These are phyloP conservation scores for Coemansia sp. DNA, from an alignment of 192 early-diverging fungal species.

Conservation along the genomic window DNA sequence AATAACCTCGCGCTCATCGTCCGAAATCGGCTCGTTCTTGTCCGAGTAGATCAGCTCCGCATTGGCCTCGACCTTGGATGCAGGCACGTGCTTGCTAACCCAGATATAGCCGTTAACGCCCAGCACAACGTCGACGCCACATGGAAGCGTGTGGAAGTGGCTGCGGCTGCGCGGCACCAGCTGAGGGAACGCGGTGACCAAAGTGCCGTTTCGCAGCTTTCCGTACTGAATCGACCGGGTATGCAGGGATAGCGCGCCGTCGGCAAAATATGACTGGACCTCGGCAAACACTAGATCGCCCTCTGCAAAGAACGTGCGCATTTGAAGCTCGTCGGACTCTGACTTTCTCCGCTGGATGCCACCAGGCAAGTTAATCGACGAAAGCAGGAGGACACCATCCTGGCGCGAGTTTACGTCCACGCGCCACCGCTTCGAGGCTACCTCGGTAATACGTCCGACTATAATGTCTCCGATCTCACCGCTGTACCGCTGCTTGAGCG, in stretches of 20 bases:
- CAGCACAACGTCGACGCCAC: conserved; percentile 91
- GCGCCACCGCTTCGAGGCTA: conserved; percentile 91
- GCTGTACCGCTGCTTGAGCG: conserved; percentile 85
- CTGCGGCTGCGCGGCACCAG: conserved; percentile 91
- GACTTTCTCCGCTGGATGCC: conserved; percentile 94
- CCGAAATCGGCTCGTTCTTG: conserved; percentile 83
- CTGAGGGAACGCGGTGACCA: conserved; percentile 85
- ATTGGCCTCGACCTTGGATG: conserved; percentile 68
- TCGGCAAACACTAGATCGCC: conserved; percentile 95
- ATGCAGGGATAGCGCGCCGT: conserved; percentile 87
- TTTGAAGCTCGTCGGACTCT: conserved; percentile 95
- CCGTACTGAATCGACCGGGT: conserved; percentile 90
- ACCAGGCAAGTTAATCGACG: conserved; percentile 92
- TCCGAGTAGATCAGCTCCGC: conserved; percentile 85
- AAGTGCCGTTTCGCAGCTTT: conserved; percentile 80
- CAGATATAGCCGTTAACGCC: conserved; percentile 98
- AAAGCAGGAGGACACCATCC: conserved; percentile 85
- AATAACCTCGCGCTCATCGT: conserved; percentile 77
- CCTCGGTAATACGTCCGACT: conserved; percentile 91
- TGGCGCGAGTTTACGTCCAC: conserved; percentile 88
- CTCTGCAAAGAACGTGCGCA: conserved; percentile 93
- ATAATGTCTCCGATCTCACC: conserved; percentile 98
- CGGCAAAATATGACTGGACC: conserved; percentile 81
- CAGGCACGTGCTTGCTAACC: conserved; percentile 79
- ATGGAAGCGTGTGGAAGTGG: conserved; percentile 91